Evolutionary conservation across 306 rosid genomes (phyloP), one percentile per base, ranked within the genome.

Genomic region (Sophora flavescens): DNA sequence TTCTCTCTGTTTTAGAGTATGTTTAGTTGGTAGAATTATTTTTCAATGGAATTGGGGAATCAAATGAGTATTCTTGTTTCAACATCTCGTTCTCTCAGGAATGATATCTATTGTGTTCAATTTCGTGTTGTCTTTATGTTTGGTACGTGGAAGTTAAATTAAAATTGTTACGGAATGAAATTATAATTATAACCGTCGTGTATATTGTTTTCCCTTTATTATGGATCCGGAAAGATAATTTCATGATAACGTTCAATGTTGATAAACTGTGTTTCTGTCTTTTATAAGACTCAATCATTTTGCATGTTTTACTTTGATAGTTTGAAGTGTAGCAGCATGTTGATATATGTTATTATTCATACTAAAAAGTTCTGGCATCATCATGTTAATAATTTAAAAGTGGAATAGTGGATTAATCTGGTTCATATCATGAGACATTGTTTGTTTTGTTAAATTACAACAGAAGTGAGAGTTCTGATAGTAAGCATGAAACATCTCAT

Each of bases 401-500:
- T 61, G 28, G 16, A 78, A 41, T 70, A n/a, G 47, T 61, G 17
- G 14, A 78, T 47, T 66, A 65, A 58, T 67, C 53, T 66, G 28
- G 70, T 68, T 68, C 60, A 26, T 71, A 33, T 52, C 65, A 36
- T 72, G 22, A 79, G 13, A 50, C 58, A 3, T 57, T 62, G 13
- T 75, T 42, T 44, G 30, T 26, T 54, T 68, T 78, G 77, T 45
- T 75, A 32, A 42, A 61, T 76, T 36, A 14, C 44, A 76, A 65
- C 58, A 81, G 90, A 74, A 88, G 87, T 75, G 96, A 88, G 69
- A 89, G 87, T 84, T 89, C 91, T 9, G 89, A 86, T 68, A 83
- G 96, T 65, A 96, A 95, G 82, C 88, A 59, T 51, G 97, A 90
- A 65, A 61, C 90, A 15, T 89, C 96, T 38, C 80, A 69, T 59